A percentile compares a stretch with the other conserved stretches of the same genome.
These are phyloP conservation scores for Bacidia gigantensis DNA, from an alignment of 495 filamentous ascomycete species.

Conservation along the genomic window DNA sequence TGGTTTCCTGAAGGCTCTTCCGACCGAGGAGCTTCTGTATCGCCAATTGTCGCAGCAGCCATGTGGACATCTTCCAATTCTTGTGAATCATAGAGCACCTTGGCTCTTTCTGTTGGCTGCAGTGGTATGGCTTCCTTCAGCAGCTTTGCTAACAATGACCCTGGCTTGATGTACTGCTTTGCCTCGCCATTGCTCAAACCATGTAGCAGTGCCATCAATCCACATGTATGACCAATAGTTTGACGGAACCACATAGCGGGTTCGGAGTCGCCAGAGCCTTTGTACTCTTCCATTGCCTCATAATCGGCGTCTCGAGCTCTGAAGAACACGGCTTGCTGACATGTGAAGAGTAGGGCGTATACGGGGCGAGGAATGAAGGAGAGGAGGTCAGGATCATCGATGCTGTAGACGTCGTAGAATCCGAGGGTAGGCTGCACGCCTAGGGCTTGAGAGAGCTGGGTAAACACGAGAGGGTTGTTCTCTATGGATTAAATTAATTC, in stretches of 20 bases:
- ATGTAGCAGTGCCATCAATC: constrained; percentile 71
- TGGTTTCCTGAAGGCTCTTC: constrained; percentile 32
- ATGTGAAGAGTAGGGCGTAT: constrained; percentile 70
- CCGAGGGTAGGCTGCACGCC: constrained; percentile 51
- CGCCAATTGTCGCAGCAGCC: constrained; percentile 45
- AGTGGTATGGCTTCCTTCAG: constrained; percentile 31
- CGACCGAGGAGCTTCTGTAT: constrained; percentile 40
- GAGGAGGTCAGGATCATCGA: constrained; percentile 66
- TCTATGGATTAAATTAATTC: too few species aligned
- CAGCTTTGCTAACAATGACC: constrained; percentile 34
- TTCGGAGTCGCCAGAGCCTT: constrained; percentile 35
- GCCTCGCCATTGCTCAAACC: constrained; percentile 44
- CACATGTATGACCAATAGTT: constrained; percentile 80
- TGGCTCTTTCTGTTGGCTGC: constrained; percentile 42
- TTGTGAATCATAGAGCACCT: constrained; percentile 49
- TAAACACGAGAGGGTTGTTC: constrained; percentile 73
- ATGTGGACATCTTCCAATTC: constrained; percentile 4
- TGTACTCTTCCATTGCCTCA: constrained; percentile 35
- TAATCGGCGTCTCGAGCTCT: constrained; percentile 51
- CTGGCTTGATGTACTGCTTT: constrained; percentile 20
- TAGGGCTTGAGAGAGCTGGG: constrained; percentile 56
- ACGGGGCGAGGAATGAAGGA: constrained; percentile 72
- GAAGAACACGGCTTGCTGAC: constrained; percentile 63
- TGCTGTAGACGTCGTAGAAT: constrained; percentile 74
- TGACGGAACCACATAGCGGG: constrained; percentile 83